Percentiles rank a stretch among this genome's conserved stretches.
phyloP scores from a whole-genome alignment of 257 asterid genomes.

The Sherardia arvensis region DNA sequence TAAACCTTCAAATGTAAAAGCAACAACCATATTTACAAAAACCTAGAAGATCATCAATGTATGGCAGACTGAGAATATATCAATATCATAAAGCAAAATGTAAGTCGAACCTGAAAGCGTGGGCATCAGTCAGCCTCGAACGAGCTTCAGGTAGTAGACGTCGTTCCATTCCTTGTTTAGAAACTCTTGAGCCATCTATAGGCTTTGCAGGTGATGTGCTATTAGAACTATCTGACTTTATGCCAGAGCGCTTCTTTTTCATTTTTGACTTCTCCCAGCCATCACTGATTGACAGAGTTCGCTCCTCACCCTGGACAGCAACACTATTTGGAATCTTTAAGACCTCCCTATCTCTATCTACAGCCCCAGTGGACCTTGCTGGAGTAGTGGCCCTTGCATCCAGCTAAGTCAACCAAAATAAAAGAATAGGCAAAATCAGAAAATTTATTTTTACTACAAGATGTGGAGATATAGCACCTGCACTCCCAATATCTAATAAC shows the following conservation, averaged over 20 bases:
- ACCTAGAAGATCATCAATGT: neutral
- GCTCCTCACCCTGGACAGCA: constrained; percentile 55
- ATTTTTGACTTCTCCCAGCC: constrained; percentile 91
- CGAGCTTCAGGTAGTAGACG: constrained; percentile 57
- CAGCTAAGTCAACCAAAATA: constrained; percentile 33
- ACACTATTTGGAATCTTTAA: constrained; percentile 46
- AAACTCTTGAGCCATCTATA: constrained; percentile 58
- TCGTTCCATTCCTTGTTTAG: constrained; percentile 61
- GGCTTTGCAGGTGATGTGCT: constrained; percentile 40
- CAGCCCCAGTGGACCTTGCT: constrained; percentile 46
- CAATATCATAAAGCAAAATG: neutral
- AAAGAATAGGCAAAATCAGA: constrained; percentile 12
- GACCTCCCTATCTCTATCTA: constrained; percentile 64
- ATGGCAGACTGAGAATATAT: neutral
- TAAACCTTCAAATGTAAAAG: neutral
- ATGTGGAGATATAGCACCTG: neutral
- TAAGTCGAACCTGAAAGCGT: constrained; percentile 57
- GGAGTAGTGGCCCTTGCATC: constrained; percentile 52
- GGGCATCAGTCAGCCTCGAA: constrained; percentile 57
- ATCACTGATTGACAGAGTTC: constrained; percentile 46
- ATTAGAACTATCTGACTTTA: constrained; percentile 55
- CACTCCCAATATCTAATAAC: neutral
- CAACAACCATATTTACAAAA: neutral
- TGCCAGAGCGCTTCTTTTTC: constrained; percentile 90
- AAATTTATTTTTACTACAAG: neutral